phyloP scores from a whole-genome alignment of 202 grass and related monocot genomes.

The Panicum hallii region DNA sequence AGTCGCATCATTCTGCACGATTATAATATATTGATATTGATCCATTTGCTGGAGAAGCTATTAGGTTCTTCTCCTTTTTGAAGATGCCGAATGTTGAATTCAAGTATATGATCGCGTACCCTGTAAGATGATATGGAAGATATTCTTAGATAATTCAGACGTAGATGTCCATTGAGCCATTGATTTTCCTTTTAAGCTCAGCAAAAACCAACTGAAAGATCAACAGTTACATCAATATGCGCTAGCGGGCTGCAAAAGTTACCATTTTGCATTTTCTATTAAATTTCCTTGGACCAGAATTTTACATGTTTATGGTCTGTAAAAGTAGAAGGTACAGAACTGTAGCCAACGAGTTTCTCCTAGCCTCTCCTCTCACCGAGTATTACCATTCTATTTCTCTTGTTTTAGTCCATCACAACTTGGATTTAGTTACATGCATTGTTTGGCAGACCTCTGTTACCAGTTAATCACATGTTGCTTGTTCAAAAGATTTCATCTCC shows the following conservation, averaged over 20 bases:
- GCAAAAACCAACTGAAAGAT: not conserved
- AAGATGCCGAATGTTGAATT: not conserved
- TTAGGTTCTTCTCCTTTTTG: not conserved
- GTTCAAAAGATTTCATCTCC: not conserved
- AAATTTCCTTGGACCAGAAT: not conserved
- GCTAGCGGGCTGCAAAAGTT: not conserved
- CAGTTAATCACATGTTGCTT: slow-evolving; percentile 7
- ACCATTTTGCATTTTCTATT: not conserved
- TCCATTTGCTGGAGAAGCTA: not conserved
- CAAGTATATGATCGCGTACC: not conserved
- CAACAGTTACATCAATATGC: not conserved
- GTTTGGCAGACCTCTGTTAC: not conserved
- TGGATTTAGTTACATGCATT: not conserved
- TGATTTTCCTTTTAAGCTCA: not conserved
- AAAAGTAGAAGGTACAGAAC: not conserved
- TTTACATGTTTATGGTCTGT: not conserved
- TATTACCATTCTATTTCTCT: not conserved
- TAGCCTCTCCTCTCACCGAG: not conserved
- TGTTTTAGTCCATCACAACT: not conserved
- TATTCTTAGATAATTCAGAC: slow-evolving; percentile 4
- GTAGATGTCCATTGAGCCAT: not conserved
- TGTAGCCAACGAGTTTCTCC: not conserved
- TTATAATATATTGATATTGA: not conserved
- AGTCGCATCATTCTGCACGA: slow-evolving; percentile 4
- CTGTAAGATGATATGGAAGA: not conserved